Evolutionary conservation across 2,329 filamentous ascomycete genomes (phyloP).

Genomic region (Simplicillium aogashimaense): DNA sequence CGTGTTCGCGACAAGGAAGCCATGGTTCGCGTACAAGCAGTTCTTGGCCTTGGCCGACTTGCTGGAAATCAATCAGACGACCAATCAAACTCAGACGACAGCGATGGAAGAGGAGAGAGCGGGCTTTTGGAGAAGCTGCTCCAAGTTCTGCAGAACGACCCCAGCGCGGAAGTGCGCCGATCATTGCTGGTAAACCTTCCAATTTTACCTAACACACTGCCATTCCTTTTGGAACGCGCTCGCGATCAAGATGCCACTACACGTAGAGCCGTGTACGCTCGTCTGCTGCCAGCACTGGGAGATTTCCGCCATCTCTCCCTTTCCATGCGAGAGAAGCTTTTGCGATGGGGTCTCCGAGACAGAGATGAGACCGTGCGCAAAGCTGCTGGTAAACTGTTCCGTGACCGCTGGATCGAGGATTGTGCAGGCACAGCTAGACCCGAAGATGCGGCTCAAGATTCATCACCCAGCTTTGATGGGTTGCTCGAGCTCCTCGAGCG

Average conservation of each 20-base stretch:
- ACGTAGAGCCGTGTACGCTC: slow-evolving; percentile 75
- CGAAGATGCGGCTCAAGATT: slow-evolving; percentile 48
- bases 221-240: slow-evolving; percentile 81
- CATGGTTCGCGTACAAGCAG: slow-evolving; percentile 84
- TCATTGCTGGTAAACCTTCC: slow-evolving; percentile 87
- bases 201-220: slow-evolving; percentile 70
- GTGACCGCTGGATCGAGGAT: slow-evolving; percentile 96
- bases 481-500: slow-evolving; percentile 85
- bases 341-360: slow-evolving; percentile 90
- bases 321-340: slow-evolving; percentile 87
- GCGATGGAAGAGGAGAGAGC: slow-evolving; percentile 50
- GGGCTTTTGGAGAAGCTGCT: slow-evolving; percentile 75
- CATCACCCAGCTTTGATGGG: slow-evolving; percentile 66
- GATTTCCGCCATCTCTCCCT: slow-evolving; percentile 92
- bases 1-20: slow-evolving; percentile 90
- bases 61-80: slow-evolving; percentile 69
- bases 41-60: slow-evolving; percentile 77
- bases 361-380: slow-evolving; percentile 91
- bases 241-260: slow-evolving; percentile 81
- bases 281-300: slow-evolving; percentile 75
- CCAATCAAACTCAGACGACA: slow-evolving; percentile 59
- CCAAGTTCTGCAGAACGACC: slow-evolving; percentile 85
- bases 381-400: slow-evolving; percentile 80
- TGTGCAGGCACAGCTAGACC: slow-evolving; percentile 62
- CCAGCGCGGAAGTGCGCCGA: slow-evolving; percentile 84